Percentiles rank a stretch among this genome's conserved stretches.
Conservation (phyloP, 768 basidiomycete species). For the Ephemerocybe angulata region DNA sequence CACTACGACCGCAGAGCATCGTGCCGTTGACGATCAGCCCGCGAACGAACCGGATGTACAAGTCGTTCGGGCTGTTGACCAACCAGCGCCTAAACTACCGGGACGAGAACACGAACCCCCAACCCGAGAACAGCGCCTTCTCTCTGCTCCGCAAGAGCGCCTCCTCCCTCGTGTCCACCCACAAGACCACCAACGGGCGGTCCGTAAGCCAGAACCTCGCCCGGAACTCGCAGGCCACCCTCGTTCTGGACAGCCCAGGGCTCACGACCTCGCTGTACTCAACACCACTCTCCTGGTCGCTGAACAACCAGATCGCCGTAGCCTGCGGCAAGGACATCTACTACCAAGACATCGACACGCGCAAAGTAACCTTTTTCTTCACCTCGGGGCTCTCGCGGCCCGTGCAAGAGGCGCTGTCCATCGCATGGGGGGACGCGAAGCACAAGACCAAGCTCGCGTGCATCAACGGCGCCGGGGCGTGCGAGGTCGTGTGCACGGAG, state of each 20-base stretch:
- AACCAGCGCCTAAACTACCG: slow-evolving; percentile 53
- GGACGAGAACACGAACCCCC: slow-evolving; percentile 28
- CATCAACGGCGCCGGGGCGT: slow-evolving; percentile 46
- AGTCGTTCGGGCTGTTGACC: slow-evolving; percentile 55
- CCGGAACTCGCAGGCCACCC: slow-evolving; percentile 48
- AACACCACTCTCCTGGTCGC: slow-evolving; percentile 61
- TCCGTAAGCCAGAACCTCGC: slow-evolving; percentile 61
- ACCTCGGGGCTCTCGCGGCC: slow-evolving; percentile 21
- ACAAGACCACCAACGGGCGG: slow-evolving; percentile 24
- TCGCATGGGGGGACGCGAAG: slow-evolving; percentile 48
- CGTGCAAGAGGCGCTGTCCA: slow-evolving; percentile 27
- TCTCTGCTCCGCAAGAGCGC: slow-evolving; percentile 50
- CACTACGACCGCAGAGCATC: slow-evolving; percentile 45
- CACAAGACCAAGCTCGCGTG: slow-evolving; percentile 44
- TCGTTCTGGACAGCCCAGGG: slow-evolving; percentile 65
- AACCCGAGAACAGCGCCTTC: slow-evolving; percentile 38
- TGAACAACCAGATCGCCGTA: slow-evolving; percentile 56
- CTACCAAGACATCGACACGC: slow-evolving; percentile 58
- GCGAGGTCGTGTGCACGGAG: slow-evolving; percentile 47
- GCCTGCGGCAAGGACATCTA: slow-evolving; percentile 57
- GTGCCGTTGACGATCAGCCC: slow-evolving; percentile 61
- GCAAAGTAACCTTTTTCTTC: slow-evolving; percentile 48
- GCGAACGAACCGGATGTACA: slow-evolving; percentile 63
- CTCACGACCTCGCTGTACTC: slow-evolving; percentile 52
- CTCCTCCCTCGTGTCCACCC: slow-evolving; percentile 44